A percentile compares a stretch with the other conserved stretches of the same genome.
Conservation (phyloP, 2,329 filamentous ascomycete species). For the Leptosphaerulina australis region DNA sequence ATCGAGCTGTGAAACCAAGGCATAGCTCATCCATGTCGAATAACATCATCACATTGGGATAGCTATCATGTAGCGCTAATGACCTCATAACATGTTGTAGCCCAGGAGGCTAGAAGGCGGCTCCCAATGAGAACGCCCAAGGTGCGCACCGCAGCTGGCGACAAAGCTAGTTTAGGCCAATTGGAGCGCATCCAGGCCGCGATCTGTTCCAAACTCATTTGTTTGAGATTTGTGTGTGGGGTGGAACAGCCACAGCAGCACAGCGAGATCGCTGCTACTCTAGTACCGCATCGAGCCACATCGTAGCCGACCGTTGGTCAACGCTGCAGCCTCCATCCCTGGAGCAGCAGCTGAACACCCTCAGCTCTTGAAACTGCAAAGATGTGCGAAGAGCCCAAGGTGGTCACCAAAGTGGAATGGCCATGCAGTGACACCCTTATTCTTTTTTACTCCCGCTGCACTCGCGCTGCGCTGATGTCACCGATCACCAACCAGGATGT, state of each 20-base stretch:
- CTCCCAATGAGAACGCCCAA: slow-evolving; percentile 24
- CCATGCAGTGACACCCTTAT: not conserved
- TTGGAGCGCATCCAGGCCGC: slow-evolving; percentile 16
- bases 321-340: not conserved
- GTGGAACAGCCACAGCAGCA: slow-evolving; percentile 8
- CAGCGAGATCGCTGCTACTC: slow-evolving; percentile 4
- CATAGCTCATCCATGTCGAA: slow-evolving; percentile 24
- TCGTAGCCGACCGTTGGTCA: not conserved
- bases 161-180: slow-evolving; percentile 17
- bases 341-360: not conserved
- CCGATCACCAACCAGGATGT: slow-evolving; percentile 12
- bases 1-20: slow-evolving; percentile 27
- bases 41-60: slow-evolving; percentile 25
- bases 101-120: slow-evolving; percentile 25
- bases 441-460: not conserved
- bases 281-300: slow-evolving; percentile 1
- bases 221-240: not conserved
- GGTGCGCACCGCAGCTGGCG: slow-evolving; percentile 15
- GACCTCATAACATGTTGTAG: slow-evolving; percentile 14
- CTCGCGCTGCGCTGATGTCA: slow-evolving; percentile 9
- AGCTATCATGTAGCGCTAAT: slow-evolving; percentile 14
- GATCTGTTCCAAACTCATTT: slow-evolving; percentile 6
- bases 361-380: not conserved
- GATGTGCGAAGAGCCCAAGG: not conserved
- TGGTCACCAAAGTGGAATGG: not conserved